phyloP scores from a whole-genome alignment of 768 basidiomycete genomes.

The Termitomyces sp. region DNA sequence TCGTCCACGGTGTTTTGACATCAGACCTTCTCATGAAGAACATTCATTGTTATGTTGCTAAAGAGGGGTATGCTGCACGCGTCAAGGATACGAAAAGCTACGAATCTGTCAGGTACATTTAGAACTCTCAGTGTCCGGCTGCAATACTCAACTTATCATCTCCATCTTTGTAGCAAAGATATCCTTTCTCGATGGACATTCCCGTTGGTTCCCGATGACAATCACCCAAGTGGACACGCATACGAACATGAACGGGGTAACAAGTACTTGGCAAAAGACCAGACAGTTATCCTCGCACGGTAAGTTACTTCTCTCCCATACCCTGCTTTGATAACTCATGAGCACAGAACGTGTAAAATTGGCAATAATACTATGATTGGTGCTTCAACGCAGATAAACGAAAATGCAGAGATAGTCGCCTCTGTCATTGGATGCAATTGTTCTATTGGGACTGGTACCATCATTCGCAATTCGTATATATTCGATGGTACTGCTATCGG shows the following conservation, averaged over 20 bases:
- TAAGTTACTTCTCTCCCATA: conserved; percentile 25
- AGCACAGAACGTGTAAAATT: conserved; percentile 68
- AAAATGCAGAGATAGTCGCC: conserved; percentile 58
- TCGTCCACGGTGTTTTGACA: conserved; percentile 90
- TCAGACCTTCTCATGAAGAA: conserved; percentile 94
- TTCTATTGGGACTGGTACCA: conserved; percentile 62
- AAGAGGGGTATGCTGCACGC: conserved; percentile 87
- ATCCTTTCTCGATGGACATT: conserved; percentile 93
- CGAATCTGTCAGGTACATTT: conserved; percentile 72
- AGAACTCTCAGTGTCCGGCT: neutral
- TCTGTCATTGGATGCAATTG: conserved; percentile 81
- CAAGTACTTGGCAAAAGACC: conserved; percentile 80
- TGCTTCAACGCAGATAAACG: conserved; percentile 61
- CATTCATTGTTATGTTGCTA: conserved; percentile 85
- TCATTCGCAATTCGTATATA: conserved; percentile 74
- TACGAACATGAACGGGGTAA: conserved; percentile 89
- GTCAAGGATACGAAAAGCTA: conserved; percentile 92
- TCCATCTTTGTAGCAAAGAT: conserved; percentile 62
- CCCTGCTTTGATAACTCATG: neutral
- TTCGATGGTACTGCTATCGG: conserved; percentile 77
- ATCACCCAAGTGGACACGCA: conserved; percentile 73
- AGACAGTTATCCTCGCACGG: conserved; percentile 80
- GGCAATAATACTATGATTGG: conserved; percentile 84
- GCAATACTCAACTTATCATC: neutral
- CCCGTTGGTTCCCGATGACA: conserved; percentile 92